A percentile compares a stretch with the other conserved stretches of the same genome.
Evolutionary conservation across 208 protist genomes (phyloP).

Genomic region (Tetramitus jugosus): DNA sequence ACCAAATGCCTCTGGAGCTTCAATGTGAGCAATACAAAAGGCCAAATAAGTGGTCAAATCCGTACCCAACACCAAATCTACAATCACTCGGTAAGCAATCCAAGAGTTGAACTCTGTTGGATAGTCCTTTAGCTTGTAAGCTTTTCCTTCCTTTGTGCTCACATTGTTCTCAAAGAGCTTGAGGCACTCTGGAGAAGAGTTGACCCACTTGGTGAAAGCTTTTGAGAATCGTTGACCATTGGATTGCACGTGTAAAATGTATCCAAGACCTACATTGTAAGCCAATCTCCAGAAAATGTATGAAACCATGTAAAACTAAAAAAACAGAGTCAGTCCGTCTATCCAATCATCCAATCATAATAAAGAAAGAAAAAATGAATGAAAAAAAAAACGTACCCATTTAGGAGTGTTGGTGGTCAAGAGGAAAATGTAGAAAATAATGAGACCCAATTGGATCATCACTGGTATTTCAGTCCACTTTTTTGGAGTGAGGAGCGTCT

Average conservation of each 20-base stretch:
- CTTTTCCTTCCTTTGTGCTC: not conserved
- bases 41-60: constrained; percentile 73
- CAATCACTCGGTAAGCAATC: constrained; percentile 80
- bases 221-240: constrained; percentile 48
- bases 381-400: constrained; percentile 9
- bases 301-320: constrained; percentile 62
- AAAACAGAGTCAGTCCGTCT: constrained; percentile 25
- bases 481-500: not conserved
- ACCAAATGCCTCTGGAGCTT: constrained; percentile 41
- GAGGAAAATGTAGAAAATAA: not conserved
- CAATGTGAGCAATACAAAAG: constrained; percentile 53
- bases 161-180: not conserved
- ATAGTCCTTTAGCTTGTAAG: constrained; percentile 45
- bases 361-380: not conserved
- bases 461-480: constrained; percentile 19
- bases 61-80: constrained; percentile 78
- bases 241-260: constrained; percentile 68
- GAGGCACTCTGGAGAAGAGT: not conserved
- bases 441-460: not conserved
- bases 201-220: not conserved
- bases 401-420: not conserved
- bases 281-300: constrained; percentile 81
- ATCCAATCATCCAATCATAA: too few species aligned
- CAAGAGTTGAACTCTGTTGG: constrained; percentile 76
- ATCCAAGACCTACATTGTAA: constrained; percentile 82